Conservation (phyloP, 805 yeast genomes). For the Lipomyces chichibuensis region DNA sequence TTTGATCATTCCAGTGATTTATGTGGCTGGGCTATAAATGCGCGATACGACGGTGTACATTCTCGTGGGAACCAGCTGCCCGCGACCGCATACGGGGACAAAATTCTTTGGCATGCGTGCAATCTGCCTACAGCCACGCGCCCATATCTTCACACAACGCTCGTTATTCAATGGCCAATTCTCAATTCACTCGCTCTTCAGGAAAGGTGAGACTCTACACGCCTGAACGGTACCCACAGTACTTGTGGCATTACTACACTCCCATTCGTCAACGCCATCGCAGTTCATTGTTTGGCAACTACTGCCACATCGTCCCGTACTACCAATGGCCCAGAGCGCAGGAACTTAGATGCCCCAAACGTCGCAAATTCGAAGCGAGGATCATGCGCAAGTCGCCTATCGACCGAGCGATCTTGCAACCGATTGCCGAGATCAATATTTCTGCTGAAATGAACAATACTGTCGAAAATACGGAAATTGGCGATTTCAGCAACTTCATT, state of each 20-base stretch:
- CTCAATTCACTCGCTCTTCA: background rate
- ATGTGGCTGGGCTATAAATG: background rate
- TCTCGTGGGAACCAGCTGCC: background rate
- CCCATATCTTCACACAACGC: background rate
- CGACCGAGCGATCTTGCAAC: background rate
- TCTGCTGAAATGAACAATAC: too few relatives aligned
- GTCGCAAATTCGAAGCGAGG: background rate
- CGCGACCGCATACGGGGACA: background rate
- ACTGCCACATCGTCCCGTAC: background rate
- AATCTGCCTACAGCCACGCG: background rate
- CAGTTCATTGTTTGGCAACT: background rate
- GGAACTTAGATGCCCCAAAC: background rate
- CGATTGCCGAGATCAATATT: background rate
- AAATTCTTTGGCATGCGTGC: background rate
- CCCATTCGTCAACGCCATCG: background rate
- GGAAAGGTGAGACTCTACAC: background rate
- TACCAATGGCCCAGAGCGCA: background rate
- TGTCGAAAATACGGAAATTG: too few relatives aligned
- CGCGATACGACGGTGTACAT: background rate
- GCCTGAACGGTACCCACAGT: background rate
- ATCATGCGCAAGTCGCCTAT: background rate
- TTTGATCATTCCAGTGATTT: background rate
- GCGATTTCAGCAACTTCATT: background rate
- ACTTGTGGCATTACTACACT: background rate
- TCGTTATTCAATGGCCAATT: background rate